Base-by-base conservation (phyloP, 805 yeast genomes). In the Kregervanrija delftensis region DNA sequence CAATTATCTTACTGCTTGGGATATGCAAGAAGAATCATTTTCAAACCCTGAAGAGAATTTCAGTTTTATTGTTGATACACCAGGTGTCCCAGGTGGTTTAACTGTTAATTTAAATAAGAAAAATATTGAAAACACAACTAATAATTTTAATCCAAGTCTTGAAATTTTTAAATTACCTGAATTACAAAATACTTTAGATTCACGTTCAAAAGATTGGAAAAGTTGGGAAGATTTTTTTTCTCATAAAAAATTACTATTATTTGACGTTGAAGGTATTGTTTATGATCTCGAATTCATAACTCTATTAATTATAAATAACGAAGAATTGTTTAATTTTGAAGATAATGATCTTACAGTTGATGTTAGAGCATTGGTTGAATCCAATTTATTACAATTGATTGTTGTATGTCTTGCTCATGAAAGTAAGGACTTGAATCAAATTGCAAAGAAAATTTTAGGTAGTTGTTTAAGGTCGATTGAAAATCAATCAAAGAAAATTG, bases 271-370 rank as follows among this genome's bases (percentile, higher is more conserved):
- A 49, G 35, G 35, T 5, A 58, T 68, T 0, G 50, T 65, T 6
- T 86, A 89, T 60, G 91, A 87, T 57, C 73, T 80, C n/a, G 80
- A 83, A 55, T 86, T 89, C 55, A 53, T 89, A 33, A 59, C 86
- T 48, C 66, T 83, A 44, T 57, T 81, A 48, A 62, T 82, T 4
- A 58, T 83, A 33, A 83, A 81, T 58, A 84, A 80, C 52, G 81
- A 77, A 4, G 90, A 84, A 49, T 65, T 85, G 31, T 72, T 84
- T 36, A 61, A 57, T 28, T 45, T 64, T 11, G 50, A 40, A 44
- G 48, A 49, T 9, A 49, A 46, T 1, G 50, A 49, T 9, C 17
- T 10, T 28, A 37, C 22, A 30, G 71, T 81, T 43, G 77, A 84
- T 47, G 61, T 84, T 37, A 75, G 72, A 52, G 72, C 69, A 39